These are phyloP conservation scores for Saccharomyces hybrid DNA, from an alignment of 1,139 yeast species.

Conservation along the genomic window DNA sequence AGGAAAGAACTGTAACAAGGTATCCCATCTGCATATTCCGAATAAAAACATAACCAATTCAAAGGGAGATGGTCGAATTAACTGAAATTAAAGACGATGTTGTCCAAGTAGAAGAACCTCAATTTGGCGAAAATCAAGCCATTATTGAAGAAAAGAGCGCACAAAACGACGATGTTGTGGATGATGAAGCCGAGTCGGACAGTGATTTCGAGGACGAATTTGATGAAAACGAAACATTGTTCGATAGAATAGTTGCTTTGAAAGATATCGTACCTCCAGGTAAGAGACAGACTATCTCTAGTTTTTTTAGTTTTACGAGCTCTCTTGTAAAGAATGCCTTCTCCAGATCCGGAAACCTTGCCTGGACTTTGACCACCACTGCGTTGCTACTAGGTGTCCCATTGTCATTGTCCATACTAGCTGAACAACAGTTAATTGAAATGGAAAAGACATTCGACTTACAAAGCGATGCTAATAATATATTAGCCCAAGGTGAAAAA, in stretches of 20 bases:
- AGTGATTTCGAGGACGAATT: slow-evolving; percentile 70
- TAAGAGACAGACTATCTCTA: slow-evolving; percentile 48
- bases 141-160: slow-evolving; percentile 14
- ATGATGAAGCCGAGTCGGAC: slow-evolving; percentile 50
- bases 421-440: slow-evolving; percentile 90
- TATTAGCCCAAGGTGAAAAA: slow-evolving; percentile 65
- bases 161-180: slow-evolving; percentile 20
- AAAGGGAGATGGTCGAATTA: slow-evolving; percentile 26
- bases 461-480: slow-evolving; percentile 78
- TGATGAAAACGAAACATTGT: slow-evolving; percentile 70
- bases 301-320: slow-evolving; percentile 35
- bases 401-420: slow-evolving; percentile 75
- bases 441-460: slow-evolving; percentile 88
- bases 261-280: slow-evolving; percentile 88
- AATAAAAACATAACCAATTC: too few relatives aligned
- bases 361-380: slow-evolving; percentile 84
- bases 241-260: slow-evolving; percentile 83
- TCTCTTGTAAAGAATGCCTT: slow-evolving; percentile 41
- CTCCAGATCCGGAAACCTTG: slow-evolving; percentile 58
- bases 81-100: slow-evolving; percentile 30
- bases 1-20: too few relatives aligned
- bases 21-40: too few relatives aligned
- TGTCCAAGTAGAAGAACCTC: slow-evolving; percentile 17
- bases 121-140: slow-evolving; percentile 20
- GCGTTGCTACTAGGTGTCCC: slow-evolving; percentile 89